These are phyloP conservation scores for Sedum album DNA, from an alignment of 164 flowering plant genomes.

Conservation along the genomic window DNA sequence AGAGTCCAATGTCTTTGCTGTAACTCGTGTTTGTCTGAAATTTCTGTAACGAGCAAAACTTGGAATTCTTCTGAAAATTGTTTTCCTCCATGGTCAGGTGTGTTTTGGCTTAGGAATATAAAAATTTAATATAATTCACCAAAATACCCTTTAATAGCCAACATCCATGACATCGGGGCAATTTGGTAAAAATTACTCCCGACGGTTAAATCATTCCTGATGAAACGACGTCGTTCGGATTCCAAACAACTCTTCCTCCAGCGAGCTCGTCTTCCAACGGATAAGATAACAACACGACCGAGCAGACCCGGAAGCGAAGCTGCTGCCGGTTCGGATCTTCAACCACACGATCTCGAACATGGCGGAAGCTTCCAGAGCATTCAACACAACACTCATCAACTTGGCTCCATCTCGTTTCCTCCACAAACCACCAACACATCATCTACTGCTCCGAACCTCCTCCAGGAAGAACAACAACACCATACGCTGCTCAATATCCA, in stretches of 20 bases:
- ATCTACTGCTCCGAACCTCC: conserved; percentile 4
- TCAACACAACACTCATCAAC: conserved; percentile 23
- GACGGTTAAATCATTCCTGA: no score
- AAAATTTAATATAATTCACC: no score
- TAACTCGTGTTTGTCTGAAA: not conserved
- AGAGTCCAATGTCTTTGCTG: not conserved
- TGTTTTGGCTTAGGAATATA: no score
- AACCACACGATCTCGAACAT: no score
- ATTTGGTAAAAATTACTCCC: no score
- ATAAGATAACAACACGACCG: not conserved
- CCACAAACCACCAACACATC: conserved; percentile 9
- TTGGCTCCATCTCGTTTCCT: conserved; percentile 18
- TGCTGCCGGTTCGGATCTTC: no score
- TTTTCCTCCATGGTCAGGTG: not conserved
- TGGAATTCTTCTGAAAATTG: not conserved
- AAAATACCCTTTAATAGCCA: no score
- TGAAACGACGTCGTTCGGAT: not conserved
- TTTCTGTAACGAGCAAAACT: not conserved
- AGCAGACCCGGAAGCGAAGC: not conserved
- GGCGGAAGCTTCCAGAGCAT: conserved; percentile 48
- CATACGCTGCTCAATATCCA: conserved; percentile 44
- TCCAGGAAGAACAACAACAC: conserved; percentile 6
- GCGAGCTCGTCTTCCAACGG: not conserved
- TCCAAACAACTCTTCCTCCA: no score
- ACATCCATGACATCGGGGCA: no score